These are phyloP conservation scores for Tolypocladium capitatum DNA, from an alignment of 2,329 filamentous ascomycete species.

Conservation along the genomic window DNA sequence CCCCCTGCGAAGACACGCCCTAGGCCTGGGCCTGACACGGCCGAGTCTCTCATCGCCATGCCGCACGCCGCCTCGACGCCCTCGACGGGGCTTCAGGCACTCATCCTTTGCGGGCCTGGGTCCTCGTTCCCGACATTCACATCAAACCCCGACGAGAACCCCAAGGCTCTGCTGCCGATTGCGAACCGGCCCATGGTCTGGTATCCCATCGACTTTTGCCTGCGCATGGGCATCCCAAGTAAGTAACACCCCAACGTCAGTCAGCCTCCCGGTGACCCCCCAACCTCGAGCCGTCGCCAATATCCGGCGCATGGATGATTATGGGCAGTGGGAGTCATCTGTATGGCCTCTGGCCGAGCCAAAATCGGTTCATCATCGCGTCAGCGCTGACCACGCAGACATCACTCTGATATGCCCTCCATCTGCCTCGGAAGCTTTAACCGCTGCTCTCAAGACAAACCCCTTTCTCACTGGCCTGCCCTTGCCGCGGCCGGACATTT, in stretches of 20 bases:
- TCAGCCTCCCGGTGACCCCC: no score
- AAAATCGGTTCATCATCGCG: neutral
- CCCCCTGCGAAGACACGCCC: neutral
- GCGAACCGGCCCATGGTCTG: constrained; percentile 82
- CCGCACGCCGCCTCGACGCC: constrained; percentile 64
- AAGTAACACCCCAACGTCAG: constrained; percentile 15
- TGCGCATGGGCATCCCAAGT: constrained; percentile 67
- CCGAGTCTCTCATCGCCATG: constrained; percentile 30
- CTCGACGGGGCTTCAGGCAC: constrained; percentile 64
- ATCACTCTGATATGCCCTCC: constrained; percentile 52
- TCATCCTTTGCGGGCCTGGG: constrained; percentile 73
- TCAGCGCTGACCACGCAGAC: constrained; percentile 26
- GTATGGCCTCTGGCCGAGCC: no score
- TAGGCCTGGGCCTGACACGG: neutral
- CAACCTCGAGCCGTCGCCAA: neutral
- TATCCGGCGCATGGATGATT: neutral
- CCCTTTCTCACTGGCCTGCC: constrained; percentile 65
- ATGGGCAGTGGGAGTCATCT: neutral
- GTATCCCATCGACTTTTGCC: constrained; percentile 79
- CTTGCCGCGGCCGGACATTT: constrained; percentile 57
- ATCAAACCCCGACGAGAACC: constrained; percentile 64
- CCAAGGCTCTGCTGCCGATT: constrained; percentile 70
- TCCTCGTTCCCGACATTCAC: constrained; percentile 75
- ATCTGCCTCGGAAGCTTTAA: constrained; percentile 53
- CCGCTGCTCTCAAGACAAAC: constrained; percentile 60